Base-by-base conservation (phyloP, 116 monocot species). In the Thalassia testudinum region DNA sequence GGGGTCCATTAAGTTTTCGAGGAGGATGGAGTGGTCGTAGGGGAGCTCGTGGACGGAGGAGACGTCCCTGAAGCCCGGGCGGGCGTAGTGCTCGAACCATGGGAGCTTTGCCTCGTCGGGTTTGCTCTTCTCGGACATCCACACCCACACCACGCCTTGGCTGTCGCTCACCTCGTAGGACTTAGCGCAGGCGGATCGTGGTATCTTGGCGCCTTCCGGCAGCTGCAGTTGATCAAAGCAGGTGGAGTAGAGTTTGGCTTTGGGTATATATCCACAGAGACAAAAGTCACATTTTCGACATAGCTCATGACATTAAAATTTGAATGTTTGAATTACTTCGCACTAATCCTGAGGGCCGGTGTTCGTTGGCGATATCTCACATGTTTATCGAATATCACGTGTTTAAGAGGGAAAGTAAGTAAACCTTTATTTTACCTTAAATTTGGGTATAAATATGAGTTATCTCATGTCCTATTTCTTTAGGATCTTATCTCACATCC, bases 1-100 rank as follows among this genome's bases (percentile, higher is more conserved):
- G 0, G 90, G 90, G 30, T 91, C 91, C 85, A 85, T 91, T 56
- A 85, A 71, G 71, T 91, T 85, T 57, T 91, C 91, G 5, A 91
- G 75, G 22, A 85, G 73, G 42, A 91, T 76, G 17, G 91, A 85
- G 68, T 91, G 81, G 53, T 85, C 85, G 38, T 91, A 91, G 26
- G 91, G 91, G 43, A 91, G 75, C 59, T 81, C 85, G 55, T 91
- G 91, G 70, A 78, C 71, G 42, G 78, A 73, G 24, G 85, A 91
- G 4, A 63, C 11, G 63, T 75, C 75, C 16, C 38, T 44, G 71
- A 91, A 81, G n/a, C 78, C 78, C 7, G 76, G 78, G 52, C 52
- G 28, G 13, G 69, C 75, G 49, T 73, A 91, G 62, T 79, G 65
- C 65, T 80, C 78, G 48, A 90, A 90, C 64, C 68, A 73, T 0